phyloP scores from a whole-genome alignment of 1,284 basidiomycete species.

The Melanopsichium pennsylvanicum region DNA sequence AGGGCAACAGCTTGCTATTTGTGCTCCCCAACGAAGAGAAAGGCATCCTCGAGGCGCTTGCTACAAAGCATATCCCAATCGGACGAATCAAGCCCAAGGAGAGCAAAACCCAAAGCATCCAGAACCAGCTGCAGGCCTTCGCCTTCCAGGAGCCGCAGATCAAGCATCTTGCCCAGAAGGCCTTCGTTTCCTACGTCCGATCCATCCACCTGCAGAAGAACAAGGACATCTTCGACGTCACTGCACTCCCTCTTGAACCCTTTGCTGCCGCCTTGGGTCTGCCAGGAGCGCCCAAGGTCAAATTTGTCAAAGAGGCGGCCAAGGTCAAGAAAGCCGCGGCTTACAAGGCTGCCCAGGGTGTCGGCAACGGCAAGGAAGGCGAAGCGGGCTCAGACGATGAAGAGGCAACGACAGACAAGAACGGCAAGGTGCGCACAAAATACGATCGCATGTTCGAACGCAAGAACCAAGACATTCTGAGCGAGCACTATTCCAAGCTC shows the following conservation, averaged over 20 bases:
- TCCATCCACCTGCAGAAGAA: conserved; percentile 93
- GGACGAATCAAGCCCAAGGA: conserved; percentile 87
- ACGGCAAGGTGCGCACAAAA: conserved; percentile 73
- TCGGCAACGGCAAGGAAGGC: conserved; percentile 18
- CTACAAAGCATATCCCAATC: conserved; percentile 74
- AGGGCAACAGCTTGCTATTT: conserved; percentile 85
- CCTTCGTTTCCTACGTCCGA: conserved; percentile 94
- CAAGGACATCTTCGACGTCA: conserved; percentile 88
- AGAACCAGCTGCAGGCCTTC: conserved; percentile 88
- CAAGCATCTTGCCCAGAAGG: conserved; percentile 96
- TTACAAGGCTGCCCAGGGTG: conserved; percentile 50
- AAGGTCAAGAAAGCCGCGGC: conserved; percentile 77
- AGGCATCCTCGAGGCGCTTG: conserved; percentile 79
- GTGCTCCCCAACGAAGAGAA: conserved; percentile 89
- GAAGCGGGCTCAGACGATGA: conserved; percentile 59
- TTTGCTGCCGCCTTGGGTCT: conserved; percentile 90
- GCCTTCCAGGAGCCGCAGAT: conserved; percentile 96
- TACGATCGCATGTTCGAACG: conserved; percentile 98
- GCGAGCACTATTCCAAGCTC: conserved; percentile 88
- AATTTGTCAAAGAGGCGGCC: conserved; percentile 78
- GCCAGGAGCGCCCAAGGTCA: conserved; percentile 94
- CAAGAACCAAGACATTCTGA: conserved; percentile 92
- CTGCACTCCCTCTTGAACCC: conserved; percentile 80
- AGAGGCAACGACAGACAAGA: conserved; percentile 47
- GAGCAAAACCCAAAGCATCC: conserved; percentile 85